Evolutionary conservation across 305 asterid species (phyloP), one percentile per base, ranked within the genome.

Genomic region (Solanum aculeatissimum): DNA sequence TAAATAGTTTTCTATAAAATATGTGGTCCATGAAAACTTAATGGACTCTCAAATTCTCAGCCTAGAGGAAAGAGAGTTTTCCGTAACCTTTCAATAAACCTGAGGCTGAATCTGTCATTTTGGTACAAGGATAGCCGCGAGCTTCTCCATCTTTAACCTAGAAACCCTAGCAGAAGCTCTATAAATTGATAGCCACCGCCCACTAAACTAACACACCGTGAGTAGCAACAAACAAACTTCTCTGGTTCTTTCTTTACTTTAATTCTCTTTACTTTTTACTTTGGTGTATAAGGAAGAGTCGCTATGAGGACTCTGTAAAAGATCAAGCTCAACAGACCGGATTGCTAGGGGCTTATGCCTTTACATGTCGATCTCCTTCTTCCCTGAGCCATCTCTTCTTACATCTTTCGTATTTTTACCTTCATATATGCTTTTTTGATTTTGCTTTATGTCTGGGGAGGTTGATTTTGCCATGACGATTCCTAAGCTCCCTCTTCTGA

Each of bases 241-340:
- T 71, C 38, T 2, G 27, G 3, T n/a, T 7, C n/a, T 42, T 6
- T 6, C 3, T 18, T 38, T 38, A 4, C 2, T 69, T 49, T 11
- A 10, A n/a, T 58, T 4, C n/a, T 0, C 58, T 14, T 51, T 51
- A 5, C 4, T 14, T 55, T 15, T 54, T 54, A 3, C 4, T n/a
- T 60, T 11, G 43, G 11, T 63, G 63, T 62, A 5, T 1, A 9
- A 25, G 43, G 81, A 75, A 45, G n/a, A 47, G 60, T 82, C 45
- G 79, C 84, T 23, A 53, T 45, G 84, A 65, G 14, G 79, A 82
- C 84, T 82, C 45, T 2, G 12, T 81, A 16, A 45, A 63, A 65
- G 84, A n/a, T 65, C 84, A 82, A 82, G 84, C 84, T 82, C 78
- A 82, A 82, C 84, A 82, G 84, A 82, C 84, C 79, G 84, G 78